Conservation (phyloP, 2,329 filamentous ascomycete species). For the Arthroderma sp. region DNA sequence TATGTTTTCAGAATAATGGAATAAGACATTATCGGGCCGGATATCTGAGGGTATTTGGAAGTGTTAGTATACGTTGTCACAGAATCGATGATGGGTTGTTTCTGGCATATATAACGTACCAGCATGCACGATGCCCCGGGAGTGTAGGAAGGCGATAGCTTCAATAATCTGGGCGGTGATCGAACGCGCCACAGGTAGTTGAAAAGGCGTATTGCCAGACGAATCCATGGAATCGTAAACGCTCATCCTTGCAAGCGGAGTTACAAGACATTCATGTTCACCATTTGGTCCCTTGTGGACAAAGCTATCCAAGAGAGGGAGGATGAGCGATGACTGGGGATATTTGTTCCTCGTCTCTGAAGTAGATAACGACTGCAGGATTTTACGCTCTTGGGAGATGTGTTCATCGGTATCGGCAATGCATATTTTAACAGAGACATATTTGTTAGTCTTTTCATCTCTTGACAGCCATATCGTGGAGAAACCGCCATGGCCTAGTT, state of each 20-base stretch:
- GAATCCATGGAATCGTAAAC: conserved; percentile 14
- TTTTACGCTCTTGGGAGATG: background rate
- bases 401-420: background rate
- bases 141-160: conserved; percentile 15
- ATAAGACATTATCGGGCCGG: conserved; percentile 16
- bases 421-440: background rate
- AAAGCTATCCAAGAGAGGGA: conserved; percentile 17
- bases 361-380: background rate
- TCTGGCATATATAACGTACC: conserved; percentile 8
- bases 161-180: conserved; percentile 14
- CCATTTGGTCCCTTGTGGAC: conserved; percentile 14
- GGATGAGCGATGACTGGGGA: conserved; percentile 4
- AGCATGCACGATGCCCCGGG: conserved; percentile 14
- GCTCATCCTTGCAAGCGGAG: conserved; percentile 12
- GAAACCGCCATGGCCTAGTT: conserved; percentile 13
- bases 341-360: too few species aligned
- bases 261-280: conserved; percentile 14
- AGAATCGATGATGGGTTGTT: conserved; percentile 1
- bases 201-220: conserved; percentile 12
- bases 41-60: conserved; percentile 12
- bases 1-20: conserved; percentile 12
- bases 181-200: conserved; percentile 12
- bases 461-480: conserved; percentile 14
- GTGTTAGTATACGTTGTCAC: conserved; percentile 1
- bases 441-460: conserved; percentile 2